Evolutionary conservation across 225 moss, liverwort and hornwort genomes (phyloP).

Genomic region (Pleurozium schreberi): DNA sequence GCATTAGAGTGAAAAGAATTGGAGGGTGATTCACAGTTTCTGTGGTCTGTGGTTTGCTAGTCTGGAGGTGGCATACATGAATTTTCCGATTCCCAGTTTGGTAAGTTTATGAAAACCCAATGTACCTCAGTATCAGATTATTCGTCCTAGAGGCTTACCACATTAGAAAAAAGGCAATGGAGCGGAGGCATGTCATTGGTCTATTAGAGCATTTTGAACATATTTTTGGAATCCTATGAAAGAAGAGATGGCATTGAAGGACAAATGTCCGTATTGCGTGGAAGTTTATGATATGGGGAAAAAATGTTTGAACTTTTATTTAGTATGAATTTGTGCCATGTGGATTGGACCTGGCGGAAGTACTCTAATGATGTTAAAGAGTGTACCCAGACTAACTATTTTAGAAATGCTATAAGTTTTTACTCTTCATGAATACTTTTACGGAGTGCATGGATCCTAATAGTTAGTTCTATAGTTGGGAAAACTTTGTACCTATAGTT

Average conservation of each 20-base stretch:
- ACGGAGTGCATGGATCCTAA: too few species aligned
- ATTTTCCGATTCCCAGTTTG: slow-evolving; percentile 97
- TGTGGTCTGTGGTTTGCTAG: slow-evolving; percentile 32
- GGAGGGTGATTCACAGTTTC: neutral
- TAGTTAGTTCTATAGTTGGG: too few species aligned
- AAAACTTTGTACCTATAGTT: too few species aligned
- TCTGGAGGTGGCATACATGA: slow-evolving; percentile 98
- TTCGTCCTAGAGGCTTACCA: neutral
- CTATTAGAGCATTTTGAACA: neutral
- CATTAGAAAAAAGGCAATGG: neutral
- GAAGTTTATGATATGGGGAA: neutral
- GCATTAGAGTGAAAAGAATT: neutral
- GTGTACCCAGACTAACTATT: too few species aligned
- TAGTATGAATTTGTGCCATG: neutral
- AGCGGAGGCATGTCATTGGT: neutral
- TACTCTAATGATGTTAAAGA: too few species aligned
- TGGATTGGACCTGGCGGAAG: neutral
- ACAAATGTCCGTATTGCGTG: neutral
- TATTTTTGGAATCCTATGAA: neutral
- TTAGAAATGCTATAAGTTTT: too few species aligned
- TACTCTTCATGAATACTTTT: too few species aligned
- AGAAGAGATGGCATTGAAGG: neutral
- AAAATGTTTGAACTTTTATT: neutral
- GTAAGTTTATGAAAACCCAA: slow-evolving; percentile 18
- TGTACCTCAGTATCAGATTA: neutral